Evolutionary conservation across 345 rosid genomes (phyloP).

Genomic region (Reutealis trisperma): DNA sequence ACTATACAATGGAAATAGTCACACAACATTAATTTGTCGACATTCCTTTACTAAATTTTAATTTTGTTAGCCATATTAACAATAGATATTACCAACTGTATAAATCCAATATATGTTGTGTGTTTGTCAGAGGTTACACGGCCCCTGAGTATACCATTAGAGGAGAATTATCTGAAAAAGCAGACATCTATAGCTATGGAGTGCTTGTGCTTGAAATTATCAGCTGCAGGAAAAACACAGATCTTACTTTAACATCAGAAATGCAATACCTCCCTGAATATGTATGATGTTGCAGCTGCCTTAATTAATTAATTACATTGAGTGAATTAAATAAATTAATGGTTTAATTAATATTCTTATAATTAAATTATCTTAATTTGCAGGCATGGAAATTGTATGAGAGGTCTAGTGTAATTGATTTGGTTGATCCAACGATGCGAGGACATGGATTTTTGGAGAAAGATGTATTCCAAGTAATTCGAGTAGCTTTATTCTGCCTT

Average conservation of each 20-base stretch:
- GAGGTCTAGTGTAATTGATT: slow-evolving; percentile 34
- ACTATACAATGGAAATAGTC: no score
- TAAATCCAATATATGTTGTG: not conserved
- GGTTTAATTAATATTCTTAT: no score
- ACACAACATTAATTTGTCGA: no score
- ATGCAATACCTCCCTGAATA: slow-evolving; percentile 76
- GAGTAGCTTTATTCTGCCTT: slow-evolving; percentile 58
- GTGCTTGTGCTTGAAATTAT: slow-evolving; percentile 66
- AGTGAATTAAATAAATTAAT: not conserved
- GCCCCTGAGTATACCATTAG: slow-evolving; percentile 75
- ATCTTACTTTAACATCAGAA: slow-evolving; percentile 55
- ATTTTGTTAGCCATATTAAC: no score
- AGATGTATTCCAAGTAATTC: slow-evolving; percentile 45
- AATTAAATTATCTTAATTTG: not conserved
- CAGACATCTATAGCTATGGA: slow-evolving; percentile 72
- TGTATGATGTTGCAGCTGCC: slow-evolving; percentile 29
- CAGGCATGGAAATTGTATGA: slow-evolving; percentile 69
- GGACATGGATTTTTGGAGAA: slow-evolving; percentile 38
- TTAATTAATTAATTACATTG: not conserved
- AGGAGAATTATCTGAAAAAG: slow-evolving; percentile 70
- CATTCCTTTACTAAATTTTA: no score
- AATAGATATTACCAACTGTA: no score
- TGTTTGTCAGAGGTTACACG: slow-evolving; percentile 50
- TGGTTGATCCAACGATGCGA: slow-evolving; percentile 51
- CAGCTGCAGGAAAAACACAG: slow-evolving; percentile 62